phyloP scores from a whole-genome alignment of 2,329 filamentous ascomycete genomes.

The Microdochium trichocladiopsis region DNA sequence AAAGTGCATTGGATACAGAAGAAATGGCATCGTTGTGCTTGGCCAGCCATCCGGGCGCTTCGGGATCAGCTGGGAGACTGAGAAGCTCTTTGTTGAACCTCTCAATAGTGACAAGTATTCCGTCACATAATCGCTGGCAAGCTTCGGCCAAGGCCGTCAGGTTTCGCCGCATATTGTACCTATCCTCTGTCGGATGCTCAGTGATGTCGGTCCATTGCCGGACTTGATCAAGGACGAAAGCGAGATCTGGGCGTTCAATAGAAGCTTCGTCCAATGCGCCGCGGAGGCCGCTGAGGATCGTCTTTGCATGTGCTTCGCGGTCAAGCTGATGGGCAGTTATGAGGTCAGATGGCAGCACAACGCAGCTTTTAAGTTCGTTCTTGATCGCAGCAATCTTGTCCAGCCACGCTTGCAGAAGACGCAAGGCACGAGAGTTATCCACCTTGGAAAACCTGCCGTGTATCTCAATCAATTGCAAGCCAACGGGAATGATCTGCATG shows the following conservation, averaged over 20 bases:
- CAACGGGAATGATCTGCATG: conserved; percentile 59
- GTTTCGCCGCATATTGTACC: conserved; percentile 7
- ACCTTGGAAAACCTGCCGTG: conserved; percentile 58
- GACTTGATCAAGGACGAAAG: conserved; percentile 61
- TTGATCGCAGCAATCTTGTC: conserved; percentile 37
- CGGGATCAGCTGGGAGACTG: conserved; percentile 48
- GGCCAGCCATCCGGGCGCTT: conserved; percentile 58
- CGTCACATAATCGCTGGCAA: conserved; percentile 62
- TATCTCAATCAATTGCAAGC: conserved; percentile 52
- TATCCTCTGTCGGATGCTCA: conserved; percentile 4
- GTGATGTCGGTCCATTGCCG: conserved; percentile 50
- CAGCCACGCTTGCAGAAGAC: conserved; percentile 39
- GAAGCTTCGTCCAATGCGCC: conserved; percentile 33
- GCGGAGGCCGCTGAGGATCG: conserved; percentile 19
- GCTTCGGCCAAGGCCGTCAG: conserved; percentile 44
- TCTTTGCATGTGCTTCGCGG: conserved; percentile 17
- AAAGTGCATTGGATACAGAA: conserved; percentile 50
- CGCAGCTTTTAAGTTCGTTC: conserved; percentile 30
- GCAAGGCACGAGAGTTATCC: conserved; percentile 29
- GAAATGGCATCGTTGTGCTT: conserved; percentile 45
- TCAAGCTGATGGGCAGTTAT: conserved; percentile 29
- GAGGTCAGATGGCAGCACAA: conserved; percentile 44
- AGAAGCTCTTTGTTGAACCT: conserved; percentile 52
- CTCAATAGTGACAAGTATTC: conserved; percentile 74
- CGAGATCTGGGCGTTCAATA: conserved; percentile 47